Conservation (phyloP, 306 rosid species). For the Trichosanthes truncata region DNA sequence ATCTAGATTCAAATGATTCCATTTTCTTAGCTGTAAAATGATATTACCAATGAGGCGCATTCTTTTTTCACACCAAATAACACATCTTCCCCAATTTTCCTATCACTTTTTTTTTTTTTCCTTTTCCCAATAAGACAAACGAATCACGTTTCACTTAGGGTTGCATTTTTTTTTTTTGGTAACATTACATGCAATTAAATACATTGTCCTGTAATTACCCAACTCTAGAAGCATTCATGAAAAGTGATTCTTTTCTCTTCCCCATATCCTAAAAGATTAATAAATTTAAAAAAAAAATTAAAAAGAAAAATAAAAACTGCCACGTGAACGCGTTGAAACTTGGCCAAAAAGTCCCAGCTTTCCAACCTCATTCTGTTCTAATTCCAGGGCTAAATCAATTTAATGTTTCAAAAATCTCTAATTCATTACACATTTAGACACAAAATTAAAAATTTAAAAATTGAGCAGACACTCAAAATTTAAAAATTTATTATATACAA, state of each 20-base stretch:
- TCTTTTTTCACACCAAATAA: neutral
- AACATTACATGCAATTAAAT: neutral
- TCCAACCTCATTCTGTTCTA: too few relatives aligned
- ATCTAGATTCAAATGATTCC: neutral
- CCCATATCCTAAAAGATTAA: neutral
- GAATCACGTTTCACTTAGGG: slow-evolving; percentile 22
- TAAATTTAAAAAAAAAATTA: too few relatives aligned
- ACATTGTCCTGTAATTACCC: neutral
- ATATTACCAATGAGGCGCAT: neutral
- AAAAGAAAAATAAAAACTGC: too few relatives aligned
- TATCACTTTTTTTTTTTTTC: neutral
- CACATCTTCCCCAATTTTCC: neutral
- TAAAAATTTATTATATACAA: too few relatives aligned
- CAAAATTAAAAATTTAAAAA: too few relatives aligned
- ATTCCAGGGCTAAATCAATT: too few relatives aligned
- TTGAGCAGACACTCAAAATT: too few relatives aligned
- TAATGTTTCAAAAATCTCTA: too few relatives aligned
- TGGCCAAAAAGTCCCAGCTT: too few relatives aligned
- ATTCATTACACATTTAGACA: too few relatives aligned
- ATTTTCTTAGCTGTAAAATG: neutral
- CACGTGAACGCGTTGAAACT: too few relatives aligned
- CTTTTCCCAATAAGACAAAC: slow-evolving; percentile 8
- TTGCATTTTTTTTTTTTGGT: neutral
- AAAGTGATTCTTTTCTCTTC: neutral
- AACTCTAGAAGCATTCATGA: neutral